A percentile compares a stretch with the other conserved stretches of the same genome.
Conservation (phyloP, 352 stramenopile genomes). For the Phytophthora tubulina region DNA sequence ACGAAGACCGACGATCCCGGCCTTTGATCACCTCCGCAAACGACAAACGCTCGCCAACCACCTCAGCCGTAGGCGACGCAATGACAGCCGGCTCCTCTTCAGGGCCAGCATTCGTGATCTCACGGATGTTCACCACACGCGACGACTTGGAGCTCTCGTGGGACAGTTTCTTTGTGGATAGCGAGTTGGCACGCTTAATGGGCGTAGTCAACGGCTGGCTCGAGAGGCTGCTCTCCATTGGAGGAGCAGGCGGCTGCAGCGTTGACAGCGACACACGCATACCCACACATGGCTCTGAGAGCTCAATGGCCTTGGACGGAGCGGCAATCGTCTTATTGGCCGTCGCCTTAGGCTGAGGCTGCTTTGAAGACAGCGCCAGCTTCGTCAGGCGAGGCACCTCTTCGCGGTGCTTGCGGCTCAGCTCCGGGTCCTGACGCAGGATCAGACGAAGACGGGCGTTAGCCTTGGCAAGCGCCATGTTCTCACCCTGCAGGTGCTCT, state of each 20-base stretch:
- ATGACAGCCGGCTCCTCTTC: constrained; percentile 49
- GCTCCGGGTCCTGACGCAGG: constrained; percentile 82
- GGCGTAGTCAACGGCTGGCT: constrained; percentile 45
- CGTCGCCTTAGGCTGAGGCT: constrained; percentile 57
- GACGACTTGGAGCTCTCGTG: constrained; percentile 63
- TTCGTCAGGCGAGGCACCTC: constrained; percentile 88
- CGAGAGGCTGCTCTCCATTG: constrained; percentile 29
- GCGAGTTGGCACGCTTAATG: constrained; percentile 70
- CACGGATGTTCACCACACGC: constrained; percentile 84
- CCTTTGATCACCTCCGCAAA: constrained; percentile 65
- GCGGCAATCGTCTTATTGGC: constrained; percentile 48
- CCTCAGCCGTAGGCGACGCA: constrained; percentile 43
- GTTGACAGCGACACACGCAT: constrained; percentile 67
- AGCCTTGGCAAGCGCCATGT: constrained; percentile 85
- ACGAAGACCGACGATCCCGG: constrained; percentile 56
- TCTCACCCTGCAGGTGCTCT: constrained; percentile 83
- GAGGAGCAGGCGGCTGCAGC: constrained; percentile 54
- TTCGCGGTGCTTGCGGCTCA: constrained; percentile 87
- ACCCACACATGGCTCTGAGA: constrained; percentile 47
- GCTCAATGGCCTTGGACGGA: constrained; percentile 53
- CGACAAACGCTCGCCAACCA: constrained; percentile 53
- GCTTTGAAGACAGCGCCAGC: constrained; percentile 77
- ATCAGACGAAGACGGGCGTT: constrained; percentile 88
- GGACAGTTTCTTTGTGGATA: constrained; percentile 68
- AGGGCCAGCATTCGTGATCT: constrained; percentile 47